Conservation (phyloP, 495 filamentous ascomycete species). For the Trichoderma virens region DNA sequence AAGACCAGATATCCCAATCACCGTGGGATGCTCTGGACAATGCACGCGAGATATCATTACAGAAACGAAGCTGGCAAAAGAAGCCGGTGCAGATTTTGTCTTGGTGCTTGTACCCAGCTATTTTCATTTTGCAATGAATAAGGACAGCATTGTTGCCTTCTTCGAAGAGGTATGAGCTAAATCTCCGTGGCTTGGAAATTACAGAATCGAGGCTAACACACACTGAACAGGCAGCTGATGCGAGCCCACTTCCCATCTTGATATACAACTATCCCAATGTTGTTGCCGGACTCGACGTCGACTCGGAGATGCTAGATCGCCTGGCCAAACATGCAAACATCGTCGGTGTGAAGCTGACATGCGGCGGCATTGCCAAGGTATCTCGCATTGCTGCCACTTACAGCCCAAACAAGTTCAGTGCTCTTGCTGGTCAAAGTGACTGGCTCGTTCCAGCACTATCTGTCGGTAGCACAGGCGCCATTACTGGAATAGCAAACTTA, state of each 20-base stretch:
- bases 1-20: constrained; percentile 22
- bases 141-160: background rate
- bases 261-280: constrained; percentile 12
- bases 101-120: constrained; percentile 8
- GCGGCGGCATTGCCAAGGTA: constrained; percentile 26
- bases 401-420: constrained; percentile 17
- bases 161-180: background rate
- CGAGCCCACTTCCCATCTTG: constrained; percentile 4
- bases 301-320: constrained; percentile 25
- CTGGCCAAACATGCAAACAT: constrained; percentile 26
- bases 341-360: constrained; percentile 31
- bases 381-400: constrained; percentile 16
- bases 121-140: constrained; percentile 1
- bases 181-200: background rate
- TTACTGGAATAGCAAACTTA: constrained; percentile 27
- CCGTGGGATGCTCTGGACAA: constrained; percentile 20
- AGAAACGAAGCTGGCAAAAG: constrained; percentile 20
- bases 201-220: background rate
- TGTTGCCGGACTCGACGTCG: constrained; percentile 20
- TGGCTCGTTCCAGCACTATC: constrained; percentile 23
- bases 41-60: constrained; percentile 21
- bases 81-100: constrained; percentile 18
- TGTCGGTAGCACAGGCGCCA: constrained; percentile 20
- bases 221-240: background rate
- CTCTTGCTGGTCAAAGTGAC: constrained; percentile 22